Percentiles rank a stretch among this genome's conserved stretches.
Evolutionary conservation across 2,329 filamentous ascomycete genomes (phyloP).

Genomic region (Talaromyces amestolkiae): DNA sequence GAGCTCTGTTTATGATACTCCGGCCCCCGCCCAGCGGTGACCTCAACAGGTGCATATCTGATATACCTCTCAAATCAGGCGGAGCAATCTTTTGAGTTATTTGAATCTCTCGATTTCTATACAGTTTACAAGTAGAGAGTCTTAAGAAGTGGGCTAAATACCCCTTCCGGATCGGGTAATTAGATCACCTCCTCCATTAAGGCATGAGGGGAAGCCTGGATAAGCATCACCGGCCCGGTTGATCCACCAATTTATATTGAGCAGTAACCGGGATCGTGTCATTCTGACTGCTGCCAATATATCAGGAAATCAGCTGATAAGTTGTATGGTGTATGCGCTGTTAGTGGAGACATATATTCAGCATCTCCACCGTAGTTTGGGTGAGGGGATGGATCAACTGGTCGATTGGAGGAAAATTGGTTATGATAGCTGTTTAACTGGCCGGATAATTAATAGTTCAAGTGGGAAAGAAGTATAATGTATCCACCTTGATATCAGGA

Average conservation of each 20-base stretch:
- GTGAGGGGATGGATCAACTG: neutral
- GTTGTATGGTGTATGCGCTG: neutral
- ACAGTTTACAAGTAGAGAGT: too few relatives aligned
- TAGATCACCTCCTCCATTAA: neutral
- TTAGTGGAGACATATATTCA: neutral
- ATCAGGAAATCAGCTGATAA: neutral
- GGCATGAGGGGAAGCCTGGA: constrained; percentile 1
- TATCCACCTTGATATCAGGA: neutral
- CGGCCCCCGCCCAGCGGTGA: neutral
- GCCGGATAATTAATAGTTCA: neutral
- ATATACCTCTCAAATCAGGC: too few relatives aligned
- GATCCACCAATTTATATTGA: neutral
- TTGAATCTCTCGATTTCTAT: too few relatives aligned
- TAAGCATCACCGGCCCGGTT: constrained; percentile 16
- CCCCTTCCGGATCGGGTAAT: constrained; percentile 14
- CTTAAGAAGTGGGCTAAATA: neutral
- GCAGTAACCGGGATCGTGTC: neutral
- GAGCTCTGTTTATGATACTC: neutral
- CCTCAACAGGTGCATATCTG: constrained; percentile 1
- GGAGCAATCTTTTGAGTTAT: too few relatives aligned
- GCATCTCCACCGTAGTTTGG: neutral
- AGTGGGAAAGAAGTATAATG: neutral
- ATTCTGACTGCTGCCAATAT: neutral
- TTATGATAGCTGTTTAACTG: neutral
- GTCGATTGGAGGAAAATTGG: neutral